These are phyloP conservation scores for Eutrema japonicum DNA, from an alignment of 345 rosid species.

Conservation along the genomic window DNA sequence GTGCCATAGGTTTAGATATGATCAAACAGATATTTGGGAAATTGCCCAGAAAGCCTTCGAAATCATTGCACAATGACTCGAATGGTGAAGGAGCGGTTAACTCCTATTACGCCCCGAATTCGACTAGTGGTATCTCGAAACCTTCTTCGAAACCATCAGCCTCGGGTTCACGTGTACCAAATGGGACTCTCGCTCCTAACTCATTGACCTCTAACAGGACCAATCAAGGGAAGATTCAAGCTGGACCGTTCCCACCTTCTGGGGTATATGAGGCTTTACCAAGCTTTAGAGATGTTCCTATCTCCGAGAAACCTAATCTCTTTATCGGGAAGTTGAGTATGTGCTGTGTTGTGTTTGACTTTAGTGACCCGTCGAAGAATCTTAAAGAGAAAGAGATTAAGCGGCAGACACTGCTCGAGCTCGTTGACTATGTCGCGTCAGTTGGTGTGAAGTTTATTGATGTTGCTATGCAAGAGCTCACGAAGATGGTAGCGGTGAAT, in stretches of 20 bases:
- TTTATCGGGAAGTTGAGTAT: slow-evolving; percentile 59
- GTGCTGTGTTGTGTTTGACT: slow-evolving; percentile 75
- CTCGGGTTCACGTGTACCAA: slow-evolving; percentile 50
- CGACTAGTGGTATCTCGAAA: slow-evolving; percentile 38
- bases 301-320: slow-evolving; percentile 68
- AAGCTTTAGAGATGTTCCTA: slow-evolving; percentile 73
- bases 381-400: slow-evolving; percentile 78
- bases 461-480: slow-evolving; percentile 63
- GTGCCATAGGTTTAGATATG: slow-evolving; percentile 50
- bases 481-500: slow-evolving; percentile 70
- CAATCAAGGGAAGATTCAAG: slow-evolving; percentile 59
- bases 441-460: slow-evolving; percentile 70
- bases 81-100: slow-evolving; percentile 55
- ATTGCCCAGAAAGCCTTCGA: slow-evolving; percentile 73
- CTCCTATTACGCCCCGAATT: slow-evolving; percentile 48
- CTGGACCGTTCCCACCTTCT: slow-evolving; percentile 45
- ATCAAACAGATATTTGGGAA: slow-evolving; percentile 81
- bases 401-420: slow-evolving; percentile 74
- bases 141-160: slow-evolving; percentile 53
- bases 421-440: slow-evolving; percentile 71
- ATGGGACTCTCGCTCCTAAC: slow-evolving; percentile 52
- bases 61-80: slow-evolving; percentile 57
- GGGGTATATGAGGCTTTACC: slow-evolving; percentile 68
- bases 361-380: slow-evolving; percentile 66
- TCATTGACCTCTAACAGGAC: slow-evolving; percentile 36